Evolutionary conservation across 2,329 filamentous ascomycete species (phyloP).

Genomic region (Trichophyton benhamiae): DNA sequence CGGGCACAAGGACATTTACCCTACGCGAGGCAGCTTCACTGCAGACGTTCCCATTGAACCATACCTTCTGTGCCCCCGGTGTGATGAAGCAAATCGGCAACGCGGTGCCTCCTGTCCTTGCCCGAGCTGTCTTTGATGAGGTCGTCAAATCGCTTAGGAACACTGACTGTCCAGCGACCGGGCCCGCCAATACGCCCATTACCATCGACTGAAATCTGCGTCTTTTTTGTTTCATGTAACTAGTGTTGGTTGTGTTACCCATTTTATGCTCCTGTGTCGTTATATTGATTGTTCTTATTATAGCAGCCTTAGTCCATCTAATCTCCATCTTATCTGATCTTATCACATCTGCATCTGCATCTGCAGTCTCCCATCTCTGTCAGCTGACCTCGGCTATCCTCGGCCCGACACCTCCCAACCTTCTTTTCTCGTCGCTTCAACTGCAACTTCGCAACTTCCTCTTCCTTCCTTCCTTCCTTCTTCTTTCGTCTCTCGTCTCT

Average conservation of each 20-base stretch:
- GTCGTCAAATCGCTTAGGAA: constrained; percentile 27
- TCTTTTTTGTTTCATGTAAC: not conserved
- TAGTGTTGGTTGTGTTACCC: not conserved
- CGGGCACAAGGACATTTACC: constrained; percentile 51
- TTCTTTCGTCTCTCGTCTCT: constrained; percentile 10
- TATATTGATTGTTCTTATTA: too few relatives aligned
- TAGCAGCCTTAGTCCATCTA: too few relatives aligned
- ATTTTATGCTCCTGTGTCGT: too few relatives aligned
- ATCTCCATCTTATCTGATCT: not conserved
- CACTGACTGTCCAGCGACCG: constrained; percentile 20
- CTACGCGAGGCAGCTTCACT: constrained; percentile 55
- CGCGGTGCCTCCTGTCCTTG: constrained; percentile 53
- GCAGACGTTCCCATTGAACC: constrained; percentile 54
- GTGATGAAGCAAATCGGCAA: constrained; percentile 59
- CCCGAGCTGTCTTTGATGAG: constrained; percentile 28
- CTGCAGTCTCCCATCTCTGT: not conserved
- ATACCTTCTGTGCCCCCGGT: constrained; percentile 41
- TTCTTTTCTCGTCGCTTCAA: not conserved
- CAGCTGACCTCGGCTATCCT: not conserved
- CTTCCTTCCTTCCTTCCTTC: constrained; percentile 28
- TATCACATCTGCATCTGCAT: not conserved
- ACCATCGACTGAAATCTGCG: not conserved
- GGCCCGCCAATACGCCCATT: not conserved
- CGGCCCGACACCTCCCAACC: not conserved
- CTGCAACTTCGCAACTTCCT: not conserved